Conservation (phyloP, 768 basidiomycete genomes). For the Leccinum imitatum region DNA sequence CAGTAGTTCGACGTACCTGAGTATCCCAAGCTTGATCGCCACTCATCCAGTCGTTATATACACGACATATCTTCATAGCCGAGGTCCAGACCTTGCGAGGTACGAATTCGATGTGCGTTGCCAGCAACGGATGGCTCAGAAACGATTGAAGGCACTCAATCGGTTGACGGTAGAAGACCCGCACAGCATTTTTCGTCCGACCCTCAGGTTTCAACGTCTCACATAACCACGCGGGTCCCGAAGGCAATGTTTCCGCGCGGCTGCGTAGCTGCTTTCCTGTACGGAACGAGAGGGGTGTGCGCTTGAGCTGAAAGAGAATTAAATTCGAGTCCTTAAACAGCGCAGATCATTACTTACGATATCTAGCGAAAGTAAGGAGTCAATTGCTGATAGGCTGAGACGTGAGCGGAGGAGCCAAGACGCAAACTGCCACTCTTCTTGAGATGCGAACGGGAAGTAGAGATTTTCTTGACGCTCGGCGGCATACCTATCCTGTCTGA, state of each 20-base stretch:
- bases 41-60: background rate
- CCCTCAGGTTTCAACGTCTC: background rate
- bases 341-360: background rate
- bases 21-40: background rate
- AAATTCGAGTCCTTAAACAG: background rate
- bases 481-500: conserved; percentile 26
- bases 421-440: background rate
- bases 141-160: background rate
- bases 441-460: background rate
- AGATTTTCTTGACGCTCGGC: conserved; percentile 18
- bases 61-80: background rate
- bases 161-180: background rate
- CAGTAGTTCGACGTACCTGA: background rate
- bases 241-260: background rate
- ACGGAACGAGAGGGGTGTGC: background rate
- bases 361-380: background rate
- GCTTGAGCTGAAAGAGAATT: background rate
- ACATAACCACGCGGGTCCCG: background rate
- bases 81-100: background rate
- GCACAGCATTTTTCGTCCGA: background rate
- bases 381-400: background rate
- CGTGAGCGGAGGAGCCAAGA: background rate
- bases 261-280: background rate
- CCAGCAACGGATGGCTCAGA: background rate
- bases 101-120: background rate